A percentile compares a stretch with the other conserved stretches of the same genome.
These are phyloP conservation scores for Macrocybe gigantea DNA, from an alignment of 768 basidiomycete species.

Conservation along the genomic window DNA sequence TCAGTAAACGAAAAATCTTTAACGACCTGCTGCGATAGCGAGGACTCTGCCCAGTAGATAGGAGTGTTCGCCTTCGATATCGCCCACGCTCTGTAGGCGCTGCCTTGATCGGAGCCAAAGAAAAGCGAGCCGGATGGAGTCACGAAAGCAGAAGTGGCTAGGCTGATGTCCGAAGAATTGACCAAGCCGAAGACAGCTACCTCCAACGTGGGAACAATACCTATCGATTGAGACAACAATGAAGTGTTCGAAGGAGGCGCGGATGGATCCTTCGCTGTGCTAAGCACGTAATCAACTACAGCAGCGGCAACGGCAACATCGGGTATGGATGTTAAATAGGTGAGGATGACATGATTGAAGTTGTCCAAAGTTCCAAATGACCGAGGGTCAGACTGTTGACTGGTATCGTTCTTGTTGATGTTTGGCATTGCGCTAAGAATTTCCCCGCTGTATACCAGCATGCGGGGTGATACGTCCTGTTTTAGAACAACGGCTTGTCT, in stretches of 20 bases:
- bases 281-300: slow-evolving; percentile 43
- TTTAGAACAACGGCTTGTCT: slow-evolving; percentile 47
- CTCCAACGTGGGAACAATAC: slow-evolving; percentile 47
- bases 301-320: slow-evolving; percentile 37
- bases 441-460: slow-evolving; percentile 46
- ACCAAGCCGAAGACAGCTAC: slow-evolving; percentile 61
- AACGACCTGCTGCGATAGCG: slow-evolving; percentile 44
- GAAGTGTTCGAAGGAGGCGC: slow-evolving; percentile 37
- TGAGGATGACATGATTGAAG: slow-evolving; percentile 51
- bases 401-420: slow-evolving; percentile 17
- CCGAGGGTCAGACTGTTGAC: slow-evolving; percentile 36
- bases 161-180: slow-evolving; percentile 38
- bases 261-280: slow-evolving; percentile 20
- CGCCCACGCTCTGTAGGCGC: slow-evolving; percentile 48
- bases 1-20: slow-evolving; percentile 42
- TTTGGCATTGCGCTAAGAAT: slow-evolving; percentile 42
- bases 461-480: slow-evolving; percentile 38
- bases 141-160: slow-evolving; percentile 45
- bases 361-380: slow-evolving; percentile 51
- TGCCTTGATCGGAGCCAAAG: slow-evolving; percentile 51
- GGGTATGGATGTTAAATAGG: slow-evolving; percentile 49
- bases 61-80: slow-evolving; percentile 30
- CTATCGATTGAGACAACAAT: slow-evolving; percentile 32
- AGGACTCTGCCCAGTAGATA: slow-evolving; percentile 48
- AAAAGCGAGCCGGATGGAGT: slow-evolving; percentile 45